Conservation (phyloP, 2,329 filamentous ascomycete species). For the Paecilomyces sp. region DNA sequence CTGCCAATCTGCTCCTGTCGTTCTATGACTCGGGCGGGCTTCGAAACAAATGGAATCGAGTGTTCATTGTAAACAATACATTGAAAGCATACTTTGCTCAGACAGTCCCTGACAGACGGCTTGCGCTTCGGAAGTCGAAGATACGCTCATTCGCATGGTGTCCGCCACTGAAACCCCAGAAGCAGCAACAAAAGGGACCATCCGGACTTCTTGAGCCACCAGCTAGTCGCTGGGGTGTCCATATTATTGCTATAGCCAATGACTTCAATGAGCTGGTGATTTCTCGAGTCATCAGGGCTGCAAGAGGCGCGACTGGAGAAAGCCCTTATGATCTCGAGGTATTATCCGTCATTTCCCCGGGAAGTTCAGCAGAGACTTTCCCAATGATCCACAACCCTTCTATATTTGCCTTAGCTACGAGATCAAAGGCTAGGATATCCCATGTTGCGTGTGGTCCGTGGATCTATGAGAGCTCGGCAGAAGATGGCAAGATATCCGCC, state of each 20-base stretch:
- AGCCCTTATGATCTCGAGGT: conserved; percentile 17
- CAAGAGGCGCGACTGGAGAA: conserved; percentile 1
- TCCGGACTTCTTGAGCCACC: not conserved
- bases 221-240: conserved; percentile 27
- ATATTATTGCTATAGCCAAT: conserved; percentile 30
- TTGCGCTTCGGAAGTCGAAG: conserved; percentile 20
- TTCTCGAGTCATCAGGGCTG: conserved; percentile 16
- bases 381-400: conserved; percentile 16
- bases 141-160: conserved; percentile 39
- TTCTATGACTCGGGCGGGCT: conserved; percentile 48
- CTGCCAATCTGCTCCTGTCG: conserved; percentile 49
- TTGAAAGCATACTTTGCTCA: conserved; percentile 35
- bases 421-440: conserved; percentile 15
- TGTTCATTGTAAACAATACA: conserved; percentile 46
- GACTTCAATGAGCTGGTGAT: conserved; percentile 32
- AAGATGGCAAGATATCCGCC: conserved; percentile 5
- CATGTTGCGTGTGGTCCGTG: conserved; percentile 27
- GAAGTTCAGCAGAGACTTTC: conserved; percentile 6
- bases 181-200: not conserved
- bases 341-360: conserved; percentile 15
- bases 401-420: conserved; percentile 21
- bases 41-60: conserved; percentile 44
- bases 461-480: conserved; percentile 9
- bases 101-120: conserved; percentile 12
- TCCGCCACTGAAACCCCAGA: conserved; percentile 19